Evolutionary conservation across 352 stramenopile genomes (phyloP).

Genomic region (Blastocystis sp.): DNA sequence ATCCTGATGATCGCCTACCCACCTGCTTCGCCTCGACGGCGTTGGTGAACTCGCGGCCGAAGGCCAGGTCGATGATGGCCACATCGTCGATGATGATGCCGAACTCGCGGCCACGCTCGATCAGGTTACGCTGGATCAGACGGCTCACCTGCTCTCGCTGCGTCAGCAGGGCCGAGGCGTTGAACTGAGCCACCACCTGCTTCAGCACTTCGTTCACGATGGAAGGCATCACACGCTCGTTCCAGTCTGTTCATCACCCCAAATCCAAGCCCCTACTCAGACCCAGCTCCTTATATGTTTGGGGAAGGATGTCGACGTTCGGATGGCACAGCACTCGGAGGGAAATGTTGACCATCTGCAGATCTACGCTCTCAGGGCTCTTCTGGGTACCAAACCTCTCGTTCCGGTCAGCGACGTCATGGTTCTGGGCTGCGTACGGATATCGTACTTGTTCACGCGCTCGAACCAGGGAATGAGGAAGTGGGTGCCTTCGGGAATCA

Average conservation of each 20-base stretch:
- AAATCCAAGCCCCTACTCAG: constrained; percentile 74
- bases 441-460: constrained; percentile 89
- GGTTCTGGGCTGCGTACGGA: constrained; percentile 86
- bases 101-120: constrained; percentile 82
- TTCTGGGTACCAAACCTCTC: constrained; percentile 63
- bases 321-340: constrained; percentile 96
- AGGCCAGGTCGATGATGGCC: constrained; percentile 97
- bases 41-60: constrained; percentile 94
- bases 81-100: constrained; percentile 92
- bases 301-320: constrained; percentile 85
- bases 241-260: constrained; percentile 82
- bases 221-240: constrained; percentile 93
- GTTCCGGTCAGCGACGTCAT: constrained; percentile 84
- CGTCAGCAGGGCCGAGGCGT: constrained; percentile 95
- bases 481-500: constrained; percentile 88
- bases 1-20: constrained; percentile 72
- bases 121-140: constrained; percentile 88
- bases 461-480: constrained; percentile 95
- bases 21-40: constrained; percentile 99
- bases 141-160: constrained; percentile 93
- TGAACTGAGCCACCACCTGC: constrained; percentile 96
- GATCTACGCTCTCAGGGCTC: constrained; percentile 79
- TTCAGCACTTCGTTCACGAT: constrained; percentile 99
- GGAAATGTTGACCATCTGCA: constrained; percentile 99
- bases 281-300: constrained; percentile 91